phyloP scores from a whole-genome alignment of 768 basidiomycete genomes.

The Collybiopsis luxurians region DNA sequence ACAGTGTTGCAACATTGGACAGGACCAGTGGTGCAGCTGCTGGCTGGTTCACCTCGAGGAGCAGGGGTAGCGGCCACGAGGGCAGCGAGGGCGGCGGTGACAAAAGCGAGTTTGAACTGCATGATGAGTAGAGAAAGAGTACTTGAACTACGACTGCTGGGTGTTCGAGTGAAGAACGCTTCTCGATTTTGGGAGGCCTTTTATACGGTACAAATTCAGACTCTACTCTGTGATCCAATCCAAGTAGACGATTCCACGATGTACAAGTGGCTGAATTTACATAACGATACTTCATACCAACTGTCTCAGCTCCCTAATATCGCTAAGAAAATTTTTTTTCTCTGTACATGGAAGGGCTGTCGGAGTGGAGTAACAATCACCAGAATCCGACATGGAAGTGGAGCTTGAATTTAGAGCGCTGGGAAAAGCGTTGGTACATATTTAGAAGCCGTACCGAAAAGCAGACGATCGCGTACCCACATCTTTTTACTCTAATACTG shows the following conservation, averaged over 20 bases:
- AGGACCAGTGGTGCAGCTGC: conserved; percentile 2
- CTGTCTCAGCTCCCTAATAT: no score
- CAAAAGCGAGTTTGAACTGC: conserved; percentile 8
- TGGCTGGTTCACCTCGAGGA: conserved; percentile 4
- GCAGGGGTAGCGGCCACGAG: conserved; percentile 3
- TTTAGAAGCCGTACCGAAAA: neutral
- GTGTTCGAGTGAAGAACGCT: neutral
- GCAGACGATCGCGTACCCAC: no score
- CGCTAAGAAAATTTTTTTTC: neutral
- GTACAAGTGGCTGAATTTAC: no score
- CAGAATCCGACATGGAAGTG: neutral
- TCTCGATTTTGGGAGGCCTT: neutral
- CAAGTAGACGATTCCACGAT: no score
- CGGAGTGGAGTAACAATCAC: neutral
- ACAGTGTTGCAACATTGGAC: conserved; percentile 5
- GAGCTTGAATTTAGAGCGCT: neutral
- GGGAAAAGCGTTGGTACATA: neutral
- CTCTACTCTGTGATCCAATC: no score
- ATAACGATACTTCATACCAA: no score
- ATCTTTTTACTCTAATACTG: no score
- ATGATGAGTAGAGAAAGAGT: neutral
- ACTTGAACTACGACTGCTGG: neutral
- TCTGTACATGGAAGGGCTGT: neutral
- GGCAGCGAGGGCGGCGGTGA: conserved; percentile 3
- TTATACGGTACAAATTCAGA: no score